Conservation (phyloP, 768 basidiomycete genomes). For the Pisolithus tinctorius region DNA sequence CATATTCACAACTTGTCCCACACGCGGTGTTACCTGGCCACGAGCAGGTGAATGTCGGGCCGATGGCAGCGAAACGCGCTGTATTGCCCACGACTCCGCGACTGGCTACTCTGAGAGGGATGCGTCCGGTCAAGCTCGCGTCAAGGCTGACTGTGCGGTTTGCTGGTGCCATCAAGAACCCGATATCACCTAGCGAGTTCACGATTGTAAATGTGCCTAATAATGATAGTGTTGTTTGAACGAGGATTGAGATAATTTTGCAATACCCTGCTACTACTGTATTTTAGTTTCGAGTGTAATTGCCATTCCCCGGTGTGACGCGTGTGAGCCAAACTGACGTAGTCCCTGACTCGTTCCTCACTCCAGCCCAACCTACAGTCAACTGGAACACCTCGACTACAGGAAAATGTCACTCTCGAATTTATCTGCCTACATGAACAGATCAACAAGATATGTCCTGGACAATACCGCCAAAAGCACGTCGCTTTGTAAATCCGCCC, state of each 20-base stretch:
- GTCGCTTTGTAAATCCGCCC: constrained; percentile 13
- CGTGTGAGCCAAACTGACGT: neutral
- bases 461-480: constrained; percentile 38
- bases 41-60: neutral
- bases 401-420: neutral
- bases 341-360: too few species aligned
- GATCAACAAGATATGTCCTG: constrained; percentile 32
- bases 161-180: neutral
- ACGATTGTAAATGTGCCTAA: neutral
- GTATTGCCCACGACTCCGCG: neutral
- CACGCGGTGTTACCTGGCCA: neutral
- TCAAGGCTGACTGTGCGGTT: constrained; percentile 3
- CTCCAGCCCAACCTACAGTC: too few species aligned
- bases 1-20: neutral
- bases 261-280: neutral
- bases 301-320: neutral
- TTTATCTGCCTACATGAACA: constrained; percentile 22
- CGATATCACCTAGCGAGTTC: neutral
- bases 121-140: constrained; percentile 1
- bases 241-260: neutral
- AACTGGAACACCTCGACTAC: neutral
- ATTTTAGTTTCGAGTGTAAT: neutral
- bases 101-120: neutral
- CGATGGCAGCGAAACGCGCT: neutral
- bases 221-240: constrained; percentile 6